phyloP scores from a whole-genome alignment of 2,329 filamentous ascomycete species.

The Seiridium cupressi region DNA sequence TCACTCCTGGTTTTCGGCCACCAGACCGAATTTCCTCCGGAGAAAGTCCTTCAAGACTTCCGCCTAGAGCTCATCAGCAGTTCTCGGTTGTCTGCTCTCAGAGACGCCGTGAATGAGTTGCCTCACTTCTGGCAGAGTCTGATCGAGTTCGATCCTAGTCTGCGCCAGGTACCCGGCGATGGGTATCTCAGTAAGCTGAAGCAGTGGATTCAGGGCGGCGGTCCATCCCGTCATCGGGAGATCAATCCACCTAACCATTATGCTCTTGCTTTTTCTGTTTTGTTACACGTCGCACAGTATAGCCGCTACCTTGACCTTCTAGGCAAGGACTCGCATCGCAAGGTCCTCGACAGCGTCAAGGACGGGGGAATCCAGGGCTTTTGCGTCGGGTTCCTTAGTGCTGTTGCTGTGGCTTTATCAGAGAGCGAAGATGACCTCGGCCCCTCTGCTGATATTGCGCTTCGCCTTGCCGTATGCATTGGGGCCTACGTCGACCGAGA shows the following conservation, averaged over 20 bases:
- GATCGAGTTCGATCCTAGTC: not conserved
- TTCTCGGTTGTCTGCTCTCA: constrained; percentile 4
- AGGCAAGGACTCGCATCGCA: not conserved
- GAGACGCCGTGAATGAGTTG: constrained; percentile 1
- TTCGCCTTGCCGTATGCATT: constrained; percentile 14
- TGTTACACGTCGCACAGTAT: constrained; percentile 8
- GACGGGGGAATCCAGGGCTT: constrained; percentile 15
- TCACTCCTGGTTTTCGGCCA: constrained; percentile 15
- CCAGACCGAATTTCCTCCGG: constrained; percentile 9
- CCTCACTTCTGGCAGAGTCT: not conserved
- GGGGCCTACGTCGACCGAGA: constrained; percentile 13
- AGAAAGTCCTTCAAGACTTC: constrained; percentile 6
- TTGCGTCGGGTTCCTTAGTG: constrained; percentile 16
- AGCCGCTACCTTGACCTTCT: constrained; percentile 7
- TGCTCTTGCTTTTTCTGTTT: not conserved
- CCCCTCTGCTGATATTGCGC: constrained; percentile 8
- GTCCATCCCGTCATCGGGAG: not conserved
- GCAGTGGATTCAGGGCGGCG: not conserved
- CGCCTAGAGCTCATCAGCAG: constrained; percentile 10
- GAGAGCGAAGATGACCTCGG: constrained; percentile 10
- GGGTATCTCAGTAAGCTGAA: not conserved
- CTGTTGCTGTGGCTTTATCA: constrained; percentile 12
- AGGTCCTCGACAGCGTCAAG: constrained; percentile 6
- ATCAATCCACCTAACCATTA: not conserved
- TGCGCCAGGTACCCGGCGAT: not conserved